A percentile compares a stretch with the other conserved stretches of the same genome.
Evolutionary conservation across 306 rosid genomes (phyloP).

Genomic region (Elaeagnus macrophylla): DNA sequence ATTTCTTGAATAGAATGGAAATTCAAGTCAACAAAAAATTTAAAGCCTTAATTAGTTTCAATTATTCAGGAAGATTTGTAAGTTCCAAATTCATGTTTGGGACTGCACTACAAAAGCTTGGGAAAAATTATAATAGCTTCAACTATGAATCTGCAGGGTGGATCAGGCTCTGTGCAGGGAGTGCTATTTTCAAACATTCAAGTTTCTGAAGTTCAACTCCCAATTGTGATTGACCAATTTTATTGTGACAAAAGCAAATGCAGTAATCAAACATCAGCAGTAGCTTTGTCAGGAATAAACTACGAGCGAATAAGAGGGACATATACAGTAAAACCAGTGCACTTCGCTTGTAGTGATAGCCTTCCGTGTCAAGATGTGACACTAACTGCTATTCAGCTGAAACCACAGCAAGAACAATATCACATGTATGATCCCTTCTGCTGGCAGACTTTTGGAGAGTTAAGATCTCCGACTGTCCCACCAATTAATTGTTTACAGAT

Average conservation of each 20-base stretch:
- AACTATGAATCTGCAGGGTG: slow-evolving; percentile 53
- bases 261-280: slow-evolving; percentile 70
- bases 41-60: background rate
- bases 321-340: slow-evolving; percentile 77
- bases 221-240: slow-evolving; percentile 89
- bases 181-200: slow-evolving; percentile 81
- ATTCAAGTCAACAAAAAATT: background rate
- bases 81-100: background rate
- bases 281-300: slow-evolving; percentile 76
- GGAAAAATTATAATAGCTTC: no score
- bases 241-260: slow-evolving; percentile 81
- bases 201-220: slow-evolving; percentile 76
- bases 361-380: slow-evolving; percentile 82
- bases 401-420: slow-evolving; percentile 68
- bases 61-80: background rate
- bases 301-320: slow-evolving; percentile 89
- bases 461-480: slow-evolving; percentile 70
- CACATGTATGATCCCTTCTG: slow-evolving; percentile 77
- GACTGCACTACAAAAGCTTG: background rate
- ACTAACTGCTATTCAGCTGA: slow-evolving; percentile 57
- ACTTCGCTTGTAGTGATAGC: slow-evolving; percentile 92
- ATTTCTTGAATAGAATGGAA: no score
- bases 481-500: slow-evolving; percentile 73
- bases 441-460: slow-evolving; percentile 86
- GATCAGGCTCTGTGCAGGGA: slow-evolving; percentile 85